phyloP scores from a whole-genome alignment of 2,329 filamentous ascomycete species.

The Aspergillus sp. region DNA sequence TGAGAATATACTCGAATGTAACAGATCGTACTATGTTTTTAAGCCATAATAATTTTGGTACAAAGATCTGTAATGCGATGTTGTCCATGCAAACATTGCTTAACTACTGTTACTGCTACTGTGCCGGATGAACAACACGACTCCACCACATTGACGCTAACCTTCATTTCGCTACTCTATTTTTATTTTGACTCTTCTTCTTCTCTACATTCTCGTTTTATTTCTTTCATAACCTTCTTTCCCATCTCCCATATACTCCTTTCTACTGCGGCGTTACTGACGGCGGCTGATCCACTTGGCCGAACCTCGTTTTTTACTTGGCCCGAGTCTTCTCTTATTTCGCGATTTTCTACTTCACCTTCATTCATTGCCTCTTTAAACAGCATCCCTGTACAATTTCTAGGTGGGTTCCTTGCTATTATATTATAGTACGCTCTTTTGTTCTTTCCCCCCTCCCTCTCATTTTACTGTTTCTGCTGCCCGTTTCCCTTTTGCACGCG shows the following conservation, averaged over 20 bases:
- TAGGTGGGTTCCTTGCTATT: slow-evolving; percentile 3
- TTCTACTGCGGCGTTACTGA: slow-evolving; percentile 6
- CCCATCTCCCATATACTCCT: slow-evolving; percentile 5
- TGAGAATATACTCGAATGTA: too few relatives aligned
- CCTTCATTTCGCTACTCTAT: not conserved
- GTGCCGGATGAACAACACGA: not conserved
- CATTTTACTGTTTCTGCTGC: slow-evolving; percentile 3
- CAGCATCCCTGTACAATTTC: not conserved
- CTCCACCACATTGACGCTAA: not conserved
- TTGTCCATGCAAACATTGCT: not conserved
- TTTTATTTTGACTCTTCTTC: not conserved
- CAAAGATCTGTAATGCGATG: too few relatives aligned
- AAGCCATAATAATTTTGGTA: too few relatives aligned
- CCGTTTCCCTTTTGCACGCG: slow-evolving; percentile 1
- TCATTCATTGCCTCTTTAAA: slow-evolving; percentile 1
- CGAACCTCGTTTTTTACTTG: slow-evolving; percentile 11
- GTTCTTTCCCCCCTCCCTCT: slow-evolving; percentile 3
- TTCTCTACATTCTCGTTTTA: not conserved
- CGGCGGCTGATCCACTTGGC: slow-evolving; percentile 9
- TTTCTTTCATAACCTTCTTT: not conserved
- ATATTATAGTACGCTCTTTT: slow-evolving; percentile 3
- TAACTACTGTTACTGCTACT: not conserved
- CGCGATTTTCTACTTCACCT: not conserved
- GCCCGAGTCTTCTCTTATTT: slow-evolving; percentile 3
- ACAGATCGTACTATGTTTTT: too few relatives aligned